Evolutionary conservation across 1,139 yeast genomes (phyloP).

Genomic region (Geotrichum restrictum): DNA sequence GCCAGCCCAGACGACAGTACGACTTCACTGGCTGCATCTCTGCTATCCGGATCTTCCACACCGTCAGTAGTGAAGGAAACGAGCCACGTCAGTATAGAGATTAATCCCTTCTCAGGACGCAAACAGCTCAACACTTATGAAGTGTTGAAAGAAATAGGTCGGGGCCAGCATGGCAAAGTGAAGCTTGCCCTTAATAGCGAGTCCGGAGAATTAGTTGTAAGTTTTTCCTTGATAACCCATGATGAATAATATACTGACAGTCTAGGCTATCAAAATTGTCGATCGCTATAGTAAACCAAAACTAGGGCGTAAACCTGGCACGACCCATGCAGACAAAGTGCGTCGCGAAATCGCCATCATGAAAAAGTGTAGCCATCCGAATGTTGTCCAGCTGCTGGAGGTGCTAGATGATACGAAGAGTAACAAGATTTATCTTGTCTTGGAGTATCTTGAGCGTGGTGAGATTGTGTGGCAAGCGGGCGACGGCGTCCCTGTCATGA

Average conservation of each 20-base stretch:
- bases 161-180: constrained; percentile 97
- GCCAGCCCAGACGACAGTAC: neutral
- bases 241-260: neutral
- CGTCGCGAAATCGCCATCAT: constrained; percentile 91
- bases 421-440: constrained; percentile 80
- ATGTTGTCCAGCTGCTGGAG: constrained; percentile 80
- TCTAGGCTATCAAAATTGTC: constrained; percentile 78
- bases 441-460: constrained; percentile 89
- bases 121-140: constrained; percentile 88
- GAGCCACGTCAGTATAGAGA: constrained; percentile 71
- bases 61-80: constrained; percentile 67
- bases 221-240: constrained; percentile 13
- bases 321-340: constrained; percentile 66
- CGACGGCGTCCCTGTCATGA: constrained; percentile 54
- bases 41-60: neutral
- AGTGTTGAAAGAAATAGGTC: constrained; percentile 79
- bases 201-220: constrained; percentile 58
- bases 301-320: constrained; percentile 46
- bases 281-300: constrained; percentile 68
- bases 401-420: constrained; percentile 84
- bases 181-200: constrained; percentile 78
- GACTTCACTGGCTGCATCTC: neutral
- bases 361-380: constrained; percentile 89
- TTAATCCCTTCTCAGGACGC: constrained; percentile 81
- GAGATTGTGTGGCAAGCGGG: constrained; percentile 75